These are phyloP conservation scores for Apiotrichum laibachii DNA, from an alignment of 1,284 basidiomycete species.

Conservation along the genomic window DNA sequence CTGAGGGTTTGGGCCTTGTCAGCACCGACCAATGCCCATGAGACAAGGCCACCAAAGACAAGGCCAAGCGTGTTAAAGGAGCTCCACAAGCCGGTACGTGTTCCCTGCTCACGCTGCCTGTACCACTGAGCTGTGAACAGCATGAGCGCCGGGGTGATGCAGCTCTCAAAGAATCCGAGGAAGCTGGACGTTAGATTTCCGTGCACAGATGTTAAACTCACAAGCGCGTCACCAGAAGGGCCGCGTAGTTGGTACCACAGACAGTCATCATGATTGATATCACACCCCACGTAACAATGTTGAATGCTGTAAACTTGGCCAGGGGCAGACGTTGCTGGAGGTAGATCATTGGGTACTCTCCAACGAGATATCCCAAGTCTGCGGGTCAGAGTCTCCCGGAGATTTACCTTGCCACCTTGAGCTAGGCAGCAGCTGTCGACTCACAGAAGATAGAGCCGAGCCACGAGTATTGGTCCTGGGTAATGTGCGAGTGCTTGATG, in stretches of 20 bases:
- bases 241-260: conserved; percentile 60
- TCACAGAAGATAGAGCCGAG: conserved; percentile 24
- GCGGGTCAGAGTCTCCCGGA: background rate
- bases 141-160: conserved; percentile 15
- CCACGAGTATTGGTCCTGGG: conserved; percentile 21
- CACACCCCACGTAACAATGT: conserved; percentile 22
- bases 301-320: conserved; percentile 36
- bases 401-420: too few relatives aligned
- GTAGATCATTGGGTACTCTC: conserved; percentile 22
- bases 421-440: background rate
- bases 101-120: conserved; percentile 12
- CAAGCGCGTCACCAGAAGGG: conserved; percentile 59
- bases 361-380: conserved; percentile 25
- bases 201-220: background rate
- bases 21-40: conserved; percentile 15
- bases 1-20: background rate
- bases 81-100: conserved; percentile 20
- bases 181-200: background rate
- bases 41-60: conserved; percentile 20
- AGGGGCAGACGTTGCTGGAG: conserved; percentile 24
- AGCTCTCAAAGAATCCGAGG: conserved; percentile 16
- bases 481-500: conserved; percentile 52
- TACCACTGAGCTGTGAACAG: conserved; percentile 26
- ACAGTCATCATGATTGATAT: background rate
- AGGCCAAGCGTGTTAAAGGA: conserved; percentile 19